Evolutionary conservation across 305 asterid genomes (phyloP).

Genomic region (Caryopteris hybrid): DNA sequence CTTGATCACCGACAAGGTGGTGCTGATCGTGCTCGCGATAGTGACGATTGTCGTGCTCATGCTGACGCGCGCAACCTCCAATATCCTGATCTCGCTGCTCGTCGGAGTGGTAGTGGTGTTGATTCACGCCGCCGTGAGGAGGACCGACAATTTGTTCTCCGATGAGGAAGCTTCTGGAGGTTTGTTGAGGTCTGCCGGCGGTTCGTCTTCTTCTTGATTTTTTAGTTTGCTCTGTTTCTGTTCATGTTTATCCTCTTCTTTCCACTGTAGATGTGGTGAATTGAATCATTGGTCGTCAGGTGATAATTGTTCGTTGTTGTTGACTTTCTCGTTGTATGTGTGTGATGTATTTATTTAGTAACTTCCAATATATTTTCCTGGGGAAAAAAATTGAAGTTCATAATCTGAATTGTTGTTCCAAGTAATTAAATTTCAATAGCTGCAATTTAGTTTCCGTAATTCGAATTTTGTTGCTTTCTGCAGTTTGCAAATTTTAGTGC

Average conservation of each 20-base stretch:
- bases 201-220: slow-evolving; percentile 26
- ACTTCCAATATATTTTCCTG: slow-evolving; percentile 6
- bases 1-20: slow-evolving; percentile 48
- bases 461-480: not conserved
- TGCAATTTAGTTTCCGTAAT: not conserved
- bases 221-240: not conserved
- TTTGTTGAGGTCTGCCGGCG: slow-evolving; percentile 37
- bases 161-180: slow-evolving; percentile 64
- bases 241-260: slow-evolving; percentile 6
- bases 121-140: slow-evolving; percentile 77
- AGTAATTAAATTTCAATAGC: not conserved
- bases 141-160: slow-evolving; percentile 54
- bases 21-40: slow-evolving; percentile 51
- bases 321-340: slow-evolving; percentile 21
- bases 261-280: slow-evolving; percentile 7
- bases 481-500: too few relatives aligned
- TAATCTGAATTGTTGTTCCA: not conserved
- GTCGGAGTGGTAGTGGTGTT: slow-evolving; percentile 60
- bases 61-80: slow-evolving; percentile 53
- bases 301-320: slow-evolving; percentile 24
- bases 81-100: slow-evolving; percentile 52
- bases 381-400: not conserved
- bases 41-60: slow-evolving; percentile 49
- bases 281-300: slow-evolving; percentile 19
- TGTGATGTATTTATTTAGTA: slow-evolving; percentile 19